A percentile compares a stretch with the other conserved stretches of the same genome.
phyloP scores from a whole-genome alignment of 2,329 filamentous ascomycete species.

The Penicillium sp. region DNA sequence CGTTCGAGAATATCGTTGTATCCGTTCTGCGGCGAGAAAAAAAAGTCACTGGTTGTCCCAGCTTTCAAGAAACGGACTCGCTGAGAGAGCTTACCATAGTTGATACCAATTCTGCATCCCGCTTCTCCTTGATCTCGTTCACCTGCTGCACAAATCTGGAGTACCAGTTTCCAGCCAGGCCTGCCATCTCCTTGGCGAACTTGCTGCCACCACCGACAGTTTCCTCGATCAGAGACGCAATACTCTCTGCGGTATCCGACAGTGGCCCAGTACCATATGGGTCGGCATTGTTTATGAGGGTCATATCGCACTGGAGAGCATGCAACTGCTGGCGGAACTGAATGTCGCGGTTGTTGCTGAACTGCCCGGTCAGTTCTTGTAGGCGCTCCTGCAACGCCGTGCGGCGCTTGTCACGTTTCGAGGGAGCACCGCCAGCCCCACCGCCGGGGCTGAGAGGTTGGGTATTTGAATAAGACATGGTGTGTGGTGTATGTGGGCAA shows the following conservation, averaged over 20 bases:
- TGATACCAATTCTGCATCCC: constrained; percentile 78
- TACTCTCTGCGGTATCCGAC: constrained; percentile 64
- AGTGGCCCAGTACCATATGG: constrained; percentile 73
- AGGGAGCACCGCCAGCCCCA: constrained; percentile 48
- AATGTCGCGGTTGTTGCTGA: constrained; percentile 76
- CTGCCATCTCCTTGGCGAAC: constrained; percentile 68
- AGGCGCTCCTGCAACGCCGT: constrained; percentile 80
- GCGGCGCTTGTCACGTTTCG: constrained; percentile 88
- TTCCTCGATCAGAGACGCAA: constrained; percentile 62
- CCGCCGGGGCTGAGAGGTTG: constrained; percentile 35
- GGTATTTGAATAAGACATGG: constrained; percentile 24
- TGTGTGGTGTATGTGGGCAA: constrained; percentile 3
- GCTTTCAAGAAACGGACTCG: background rate
- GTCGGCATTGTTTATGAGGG: constrained; percentile 79
- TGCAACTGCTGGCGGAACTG: constrained; percentile 88
- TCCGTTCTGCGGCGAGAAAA: constrained; percentile 49
- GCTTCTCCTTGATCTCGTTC: constrained; percentile 83
- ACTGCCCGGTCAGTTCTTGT: constrained; percentile 71
- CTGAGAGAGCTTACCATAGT: constrained; percentile 67
- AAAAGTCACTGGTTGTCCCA: background rate
- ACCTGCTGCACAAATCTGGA: constrained; percentile 81
- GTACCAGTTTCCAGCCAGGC: constrained; percentile 75
- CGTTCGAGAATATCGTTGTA: constrained; percentile 58
- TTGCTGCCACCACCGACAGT: constrained; percentile 55
- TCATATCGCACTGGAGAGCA: constrained; percentile 88